phyloP scores from a whole-genome alignment of 768 basidiomycete genomes.

The Tulasnella sp. region DNA sequence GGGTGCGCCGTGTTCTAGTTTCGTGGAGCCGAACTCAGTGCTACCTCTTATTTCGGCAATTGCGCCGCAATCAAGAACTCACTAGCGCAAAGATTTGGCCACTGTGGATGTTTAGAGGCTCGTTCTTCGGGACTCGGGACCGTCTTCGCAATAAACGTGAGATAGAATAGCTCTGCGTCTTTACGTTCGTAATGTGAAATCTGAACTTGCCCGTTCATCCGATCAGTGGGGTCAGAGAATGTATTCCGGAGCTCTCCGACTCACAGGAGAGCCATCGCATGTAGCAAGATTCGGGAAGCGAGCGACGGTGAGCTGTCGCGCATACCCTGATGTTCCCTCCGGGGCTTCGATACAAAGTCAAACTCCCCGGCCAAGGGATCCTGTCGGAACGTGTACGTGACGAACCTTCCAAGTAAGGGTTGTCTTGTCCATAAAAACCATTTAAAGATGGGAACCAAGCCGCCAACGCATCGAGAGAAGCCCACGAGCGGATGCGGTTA shows the following conservation, averaged over 20 bases:
- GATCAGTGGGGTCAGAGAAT: slow-evolving; percentile 8
- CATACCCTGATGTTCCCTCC: background rate
- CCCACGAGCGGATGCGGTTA: slow-evolving; percentile 51
- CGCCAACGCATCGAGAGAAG: slow-evolving; percentile 49
- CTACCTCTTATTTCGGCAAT: background rate
- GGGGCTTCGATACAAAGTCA: background rate
- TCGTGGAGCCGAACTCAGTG: background rate
- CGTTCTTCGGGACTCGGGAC: slow-evolving; percentile 35
- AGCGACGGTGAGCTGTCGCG: slow-evolving; percentile 43
- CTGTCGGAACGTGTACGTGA: slow-evolving; percentile 12
- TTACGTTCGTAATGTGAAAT: slow-evolving; percentile 55
- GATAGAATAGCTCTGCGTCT: slow-evolving; percentile 78
- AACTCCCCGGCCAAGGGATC: background rate
- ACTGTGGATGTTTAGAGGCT: slow-evolving; percentile 47
- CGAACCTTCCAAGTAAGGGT: slow-evolving; percentile 49
- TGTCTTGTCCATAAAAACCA: slow-evolving; percentile 48
- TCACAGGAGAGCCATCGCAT: slow-evolving; percentile 55
- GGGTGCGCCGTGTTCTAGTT: slow-evolving; percentile 14
- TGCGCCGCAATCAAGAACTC: slow-evolving; percentile 17
- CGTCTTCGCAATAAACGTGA: slow-evolving; percentile 48
- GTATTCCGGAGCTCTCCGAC: slow-evolving; percentile 20
- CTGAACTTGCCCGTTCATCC: slow-evolving; percentile 29
- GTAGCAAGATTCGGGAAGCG: slow-evolving; percentile 47
- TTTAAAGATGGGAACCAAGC: slow-evolving; percentile 59
- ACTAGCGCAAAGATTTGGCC: slow-evolving; percentile 55